phyloP scores from a whole-genome alignment of 192 early-diverging fungal genomes.

The Linnemannia exigua region DNA sequence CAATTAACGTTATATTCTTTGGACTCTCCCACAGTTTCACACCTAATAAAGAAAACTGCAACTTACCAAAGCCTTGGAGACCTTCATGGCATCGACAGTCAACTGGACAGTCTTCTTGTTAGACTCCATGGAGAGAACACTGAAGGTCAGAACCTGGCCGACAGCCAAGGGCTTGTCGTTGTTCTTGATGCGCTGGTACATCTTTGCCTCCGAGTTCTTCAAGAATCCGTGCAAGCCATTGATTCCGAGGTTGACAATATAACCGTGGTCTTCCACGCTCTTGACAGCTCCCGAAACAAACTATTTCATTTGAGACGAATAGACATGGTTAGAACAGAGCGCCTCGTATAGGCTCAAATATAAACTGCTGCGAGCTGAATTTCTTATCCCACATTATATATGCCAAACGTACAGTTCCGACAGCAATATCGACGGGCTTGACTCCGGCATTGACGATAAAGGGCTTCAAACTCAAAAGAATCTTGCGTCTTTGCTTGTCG shows the following conservation, averaged over 20 bases:
- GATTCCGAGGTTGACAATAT: conserved; percentile 84
- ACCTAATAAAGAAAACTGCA: background rate
- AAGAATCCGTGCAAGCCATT: conserved; percentile 80
- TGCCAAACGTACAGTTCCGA: conserved; percentile 71
- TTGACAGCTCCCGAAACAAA: conserved; percentile 77
- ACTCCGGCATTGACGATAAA: conserved; percentile 82
- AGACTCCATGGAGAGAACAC: conserved; percentile 71
- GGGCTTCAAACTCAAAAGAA: conserved; percentile 86
- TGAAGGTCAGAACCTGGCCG: conserved; percentile 82
- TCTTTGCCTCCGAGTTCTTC: conserved; percentile 74
- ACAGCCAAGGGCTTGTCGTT: conserved; percentile 70
- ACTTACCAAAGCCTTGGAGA: conserved; percentile 67
- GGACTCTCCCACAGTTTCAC: background rate
- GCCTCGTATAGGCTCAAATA: background rate
- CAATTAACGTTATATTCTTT: background rate
- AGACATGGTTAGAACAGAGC: background rate
- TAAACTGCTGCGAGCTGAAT: background rate
- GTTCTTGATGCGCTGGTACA: conserved; percentile 74
- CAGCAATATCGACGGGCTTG: conserved; percentile 71
- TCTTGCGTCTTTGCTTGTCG: conserved; percentile 65
- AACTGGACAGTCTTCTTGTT: conserved; percentile 76
- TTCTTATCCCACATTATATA: background rate
- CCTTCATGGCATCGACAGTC: conserved; percentile 71
- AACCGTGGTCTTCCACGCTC: conserved; percentile 95
- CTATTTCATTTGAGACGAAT: conserved; percentile 34